Base-by-base conservation (phyloP, 2,329 filamentous ascomycete genomes). In the Pseudogymnoascus sp. region DNA sequence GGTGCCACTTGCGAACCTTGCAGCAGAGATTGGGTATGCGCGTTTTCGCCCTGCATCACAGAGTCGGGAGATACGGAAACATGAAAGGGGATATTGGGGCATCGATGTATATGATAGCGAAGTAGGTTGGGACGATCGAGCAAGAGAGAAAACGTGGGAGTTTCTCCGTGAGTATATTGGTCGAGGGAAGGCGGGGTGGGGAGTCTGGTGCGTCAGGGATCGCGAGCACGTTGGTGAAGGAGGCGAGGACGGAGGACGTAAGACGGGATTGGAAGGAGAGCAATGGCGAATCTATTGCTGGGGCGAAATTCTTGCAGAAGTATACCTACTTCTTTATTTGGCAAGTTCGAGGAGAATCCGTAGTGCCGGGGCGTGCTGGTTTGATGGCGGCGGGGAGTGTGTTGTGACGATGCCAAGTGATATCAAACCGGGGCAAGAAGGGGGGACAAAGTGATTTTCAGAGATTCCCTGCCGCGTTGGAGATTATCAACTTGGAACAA, bases 41-140 rank as follows among this genome's bases (percentile, higher is more conserved):
- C 80, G 81, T 3, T 90, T 83, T 72, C 77, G 73, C 4, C 86
- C 87, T 0, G 67, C 69, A 4, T 65, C 74, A 1, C 78, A 83
- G 60, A 75, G 75, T 1, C 78, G 87, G 3, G 70, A 74, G 0
- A 75, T 88, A 1, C 75, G 80, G 2, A 74, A 75, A 0, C 82
- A 88, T 38, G 91, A 96, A 72, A 81, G 93, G 14, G 93, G 92
- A 0, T 86, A 89, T 74, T 97, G 93, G 93, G 73, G 79, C 2
- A 69, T 96, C 4, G 77, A 86, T 66, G 21, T 60, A n/a, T 18
- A 9, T 18, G 33, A 28, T 31, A n/a, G 18, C 28, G 86, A 82
- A 67, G 70, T 74, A 0, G 60, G 67, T 1, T 91, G 88, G 88
- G 71, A 76, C 0, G 61, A 71, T 0, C 72, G 75, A 0, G 69